Base-by-base conservation (phyloP, 345 rosid genomes). In the Gossypium ekmanianum region DNA sequence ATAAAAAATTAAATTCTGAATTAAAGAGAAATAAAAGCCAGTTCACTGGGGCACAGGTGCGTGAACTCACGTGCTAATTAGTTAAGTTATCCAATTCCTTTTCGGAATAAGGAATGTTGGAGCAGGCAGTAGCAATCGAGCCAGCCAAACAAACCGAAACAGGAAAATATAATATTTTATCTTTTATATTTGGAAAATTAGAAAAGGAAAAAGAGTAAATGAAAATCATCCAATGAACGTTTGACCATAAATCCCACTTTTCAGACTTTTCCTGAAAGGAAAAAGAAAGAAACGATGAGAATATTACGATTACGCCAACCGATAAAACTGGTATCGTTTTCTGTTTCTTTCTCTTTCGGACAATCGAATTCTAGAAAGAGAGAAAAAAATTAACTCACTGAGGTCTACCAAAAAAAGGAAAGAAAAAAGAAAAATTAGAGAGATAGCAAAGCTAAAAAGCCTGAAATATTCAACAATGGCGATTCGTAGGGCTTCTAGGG, bases 401-500 rank as follows among this genome's bases (percentile, higher is more conserved):
- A n/a, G 26, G n/a, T 18, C 0, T 64, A 17, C 13, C 8, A 64
- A 68, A 69, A 24, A 34, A 57, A 11, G 27, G 22, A 10, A 4
- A 51, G n/a, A 14, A 51, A 34, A 57, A 11, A 22, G 61, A 20
- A 57, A 56, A 57, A 57, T 20, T 52, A 77, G 85, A 70, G 83
- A 72, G 80, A 83, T 72, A 71, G 81, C 68, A 24, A 62, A 12
- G 75, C 68, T 44, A 69, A 52, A 70, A 24, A 77, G 64, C 74
- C 71, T 72, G 76, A 80, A 65, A 61, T 78, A 66, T 79, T 81
- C 83, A 75, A 80, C 81, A 39, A 90, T 88, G 94, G 90, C 82
- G 81, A 82, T 84, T 79, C 80, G 13, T 76, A 81, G 81, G 87
- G 84, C 77, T 83, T 75, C 77, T 81, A 71, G 83, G 85, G 81